Percentiles rank a stretch among this genome's conserved stretches.
Conservation (phyloP, 768 basidiomycete species). For the Russula earlei region DNA sequence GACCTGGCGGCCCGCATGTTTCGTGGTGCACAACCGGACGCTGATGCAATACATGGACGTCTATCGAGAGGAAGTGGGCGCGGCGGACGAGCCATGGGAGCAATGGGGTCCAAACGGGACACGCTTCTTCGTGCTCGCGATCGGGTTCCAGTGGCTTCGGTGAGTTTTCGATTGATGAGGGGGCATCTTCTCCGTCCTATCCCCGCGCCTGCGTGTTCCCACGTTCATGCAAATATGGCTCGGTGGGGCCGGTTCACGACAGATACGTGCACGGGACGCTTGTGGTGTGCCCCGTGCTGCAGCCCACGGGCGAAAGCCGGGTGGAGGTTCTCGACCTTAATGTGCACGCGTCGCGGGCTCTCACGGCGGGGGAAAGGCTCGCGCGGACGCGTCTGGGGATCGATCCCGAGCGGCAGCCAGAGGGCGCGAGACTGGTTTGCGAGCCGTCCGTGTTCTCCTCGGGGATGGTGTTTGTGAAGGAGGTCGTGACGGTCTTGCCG, state of each 20-base stretch:
- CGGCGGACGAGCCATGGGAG: constrained; percentile 26
- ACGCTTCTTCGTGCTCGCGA: constrained; percentile 26
- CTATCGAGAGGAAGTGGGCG: neutral
- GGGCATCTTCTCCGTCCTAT: neutral
- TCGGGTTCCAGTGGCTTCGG: constrained; percentile 32
- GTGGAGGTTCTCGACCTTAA: constrained; percentile 29
- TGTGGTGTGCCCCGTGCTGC: constrained; percentile 25
- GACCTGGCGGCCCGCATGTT: constrained; percentile 21
- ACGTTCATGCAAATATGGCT: too few relatives aligned
- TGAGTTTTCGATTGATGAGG: too few relatives aligned
- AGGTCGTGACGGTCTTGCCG: constrained; percentile 26
- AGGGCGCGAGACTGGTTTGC: neutral
- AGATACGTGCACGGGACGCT: constrained; percentile 34
- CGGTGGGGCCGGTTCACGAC: neutral
- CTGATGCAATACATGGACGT: constrained; percentile 21
- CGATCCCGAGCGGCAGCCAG: neutral
- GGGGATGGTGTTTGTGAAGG: constrained; percentile 21
- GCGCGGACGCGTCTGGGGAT: neutral
- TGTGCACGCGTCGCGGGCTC: constrained; percentile 11
- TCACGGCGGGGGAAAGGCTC: neutral
- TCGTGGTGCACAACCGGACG: constrained; percentile 29
- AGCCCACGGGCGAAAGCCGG: constrained; percentile 5
- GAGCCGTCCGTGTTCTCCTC: constrained; percentile 6
- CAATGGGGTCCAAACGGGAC: constrained; percentile 33
- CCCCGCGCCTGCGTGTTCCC: too few relatives aligned